Evolutionary conservation across 1,284 basidiomycete genomes (phyloP).

Genomic region (Megacollybia platyphylla): DNA sequence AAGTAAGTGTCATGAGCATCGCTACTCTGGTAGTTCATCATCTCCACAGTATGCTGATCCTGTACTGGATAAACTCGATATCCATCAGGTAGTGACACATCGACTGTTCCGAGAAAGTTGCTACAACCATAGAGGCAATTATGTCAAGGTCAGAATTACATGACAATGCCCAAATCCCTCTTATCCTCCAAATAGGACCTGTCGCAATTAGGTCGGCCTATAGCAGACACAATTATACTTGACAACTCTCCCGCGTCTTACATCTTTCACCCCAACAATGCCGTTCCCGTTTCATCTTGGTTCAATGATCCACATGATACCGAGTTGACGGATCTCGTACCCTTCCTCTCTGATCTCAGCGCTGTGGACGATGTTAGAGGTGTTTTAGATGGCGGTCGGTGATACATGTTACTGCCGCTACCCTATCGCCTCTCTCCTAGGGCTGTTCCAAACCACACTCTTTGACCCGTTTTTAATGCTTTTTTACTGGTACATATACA

Average conservation of each 20-base stretch:
- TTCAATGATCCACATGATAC: conserved; percentile 98
- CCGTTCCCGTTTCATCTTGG: conserved; percentile 98
- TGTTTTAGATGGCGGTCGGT: conserved; percentile 78
- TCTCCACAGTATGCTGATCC: conserved; percentile 84
- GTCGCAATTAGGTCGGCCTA: conserved; percentile 89
- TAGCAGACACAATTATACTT: conserved; percentile 91
- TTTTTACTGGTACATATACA: too few species aligned
- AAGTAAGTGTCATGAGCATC: conserved; percentile 33
- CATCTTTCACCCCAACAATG: conserved; percentile 99
- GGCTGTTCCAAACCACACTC: too few species aligned
- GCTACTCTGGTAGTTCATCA: neutral
- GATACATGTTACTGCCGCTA: conserved; percentile 9
- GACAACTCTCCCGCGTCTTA: conserved; percentile 99
- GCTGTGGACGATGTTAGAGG: conserved; percentile 86
- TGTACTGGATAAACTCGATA: conserved; percentile 93
- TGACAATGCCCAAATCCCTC: conserved; percentile 3
- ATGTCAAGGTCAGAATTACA: conserved; percentile 74
- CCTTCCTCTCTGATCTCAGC: conserved; percentile 83
- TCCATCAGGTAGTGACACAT: conserved; percentile 88
- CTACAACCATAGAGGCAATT: conserved; percentile 98
- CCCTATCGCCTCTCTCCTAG: too few species aligned
- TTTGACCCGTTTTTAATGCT: too few species aligned
- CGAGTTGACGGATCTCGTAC: conserved; percentile 88
- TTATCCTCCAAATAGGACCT: conserved; percentile 55
- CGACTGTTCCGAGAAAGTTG: conserved; percentile 96